Base-by-base conservation (phyloP, 1,139 yeast species). In the Candida tropicalis region DNA sequence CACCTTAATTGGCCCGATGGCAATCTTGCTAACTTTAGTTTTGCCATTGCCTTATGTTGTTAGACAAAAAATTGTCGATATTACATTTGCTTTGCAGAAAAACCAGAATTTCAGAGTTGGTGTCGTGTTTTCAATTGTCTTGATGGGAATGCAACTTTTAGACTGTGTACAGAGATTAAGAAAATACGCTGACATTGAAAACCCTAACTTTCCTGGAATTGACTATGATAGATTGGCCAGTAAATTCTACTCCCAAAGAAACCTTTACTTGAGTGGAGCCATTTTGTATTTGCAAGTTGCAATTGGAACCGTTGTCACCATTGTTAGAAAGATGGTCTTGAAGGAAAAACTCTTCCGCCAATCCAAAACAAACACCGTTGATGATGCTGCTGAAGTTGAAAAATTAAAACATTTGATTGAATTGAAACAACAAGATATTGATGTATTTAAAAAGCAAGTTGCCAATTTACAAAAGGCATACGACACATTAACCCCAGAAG, bases 251-350 rank as follows among this genome's bases (percentile, higher is more conserved):
- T 75, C 84, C 36, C 90, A 85, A 59, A 73, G 93, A 56, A 85
- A 85, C 55, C 68, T 84, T 51, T 84, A 85, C 60, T 74, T 85
- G 47, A 76, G 84, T 13, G 91, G 90, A 3, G 87, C 87, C 6
- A 82, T 84, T 3, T 60, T 84, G 50, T 84, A 82, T 60, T 73
- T 82, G 50, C 74, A 70, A 47, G 51, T 81, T 41, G 82, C 87
- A 4, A 80, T 83, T 44, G 73, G 71, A 41, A 82, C 85, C 6
- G 81, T 82, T 35, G 68, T 77, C 48, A 68, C 77, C 28, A 71
- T 84, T 42, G 70, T 84, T 38, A 74, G 71, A 52, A 80, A 82
- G 56, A 65, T 82, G 61, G 82, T 82, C 35, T 68, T 69, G 51
- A 83, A 83, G 59, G 82, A 82, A 58, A 68, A 70, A 23, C 65